Evolutionary conservation across 2,329 filamentous ascomycete species (phyloP), one percentile per base, ranked within the genome.

Genomic region (Colletotrichum chrysophilum): DNA sequence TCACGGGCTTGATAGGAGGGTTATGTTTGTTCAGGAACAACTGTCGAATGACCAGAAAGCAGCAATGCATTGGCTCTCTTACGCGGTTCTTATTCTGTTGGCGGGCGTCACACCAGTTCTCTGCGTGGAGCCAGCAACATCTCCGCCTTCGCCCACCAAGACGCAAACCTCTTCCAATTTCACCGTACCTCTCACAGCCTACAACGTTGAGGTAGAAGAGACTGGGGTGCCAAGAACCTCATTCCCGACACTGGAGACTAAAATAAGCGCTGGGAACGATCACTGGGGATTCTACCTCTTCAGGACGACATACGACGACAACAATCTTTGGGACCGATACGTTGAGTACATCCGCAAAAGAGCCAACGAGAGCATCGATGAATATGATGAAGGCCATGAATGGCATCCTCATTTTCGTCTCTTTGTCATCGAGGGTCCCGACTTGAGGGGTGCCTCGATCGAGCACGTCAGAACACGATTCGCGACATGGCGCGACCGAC

Each of bases 1-100:
- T 52, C 43, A 52, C n/a, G 4, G 3, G 5, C n/a, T 3, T 13
- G n/a, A 3, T 4, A 48, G 2, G 2, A 7, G n/a, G 12, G 5
- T 2, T 5, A 3, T 2, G n/a, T 12, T 13, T 48, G 10, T 10
- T 21, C n/a, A 24, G 43, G n/a, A 52, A 52, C 12, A 48, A n/a
- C n/a, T 21, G n/a, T 52, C n/a, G n/a, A 21, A 52, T 52, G 12
- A 13, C 10, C n/a, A 52, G 43, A 52, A 52, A 52, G n/a, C 43
- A 52, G n/a, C 12, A 21, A 52, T 52, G 43, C n/a, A 21, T 52
- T 24, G 43, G 43, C n/a, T 52, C n/a, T 52, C 43, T 3, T 21
- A 52, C 7, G 10, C 12, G 43, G 10, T 52, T 52, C 43, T 52
- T 4, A 13, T 52, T n/a, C 43, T 52, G 43, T 52, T 52, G n/a